Base-by-base conservation (phyloP, 768 basidiomycete species). In the Trametes punicea region DNA sequence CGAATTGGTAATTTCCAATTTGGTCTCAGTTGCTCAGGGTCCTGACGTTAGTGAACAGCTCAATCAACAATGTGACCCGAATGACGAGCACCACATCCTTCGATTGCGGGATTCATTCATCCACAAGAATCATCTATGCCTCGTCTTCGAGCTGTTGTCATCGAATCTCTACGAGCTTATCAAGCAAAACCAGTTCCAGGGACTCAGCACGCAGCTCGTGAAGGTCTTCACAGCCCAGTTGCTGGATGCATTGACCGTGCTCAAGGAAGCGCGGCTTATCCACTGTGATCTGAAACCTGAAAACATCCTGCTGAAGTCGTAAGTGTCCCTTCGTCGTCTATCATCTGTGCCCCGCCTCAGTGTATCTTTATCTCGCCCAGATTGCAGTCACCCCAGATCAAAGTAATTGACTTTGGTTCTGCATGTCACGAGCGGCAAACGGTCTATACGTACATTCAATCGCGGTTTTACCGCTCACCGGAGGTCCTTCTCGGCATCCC, bases 391-490 rank as follows among this genome's bases (percentile, higher is more conserved):
- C 96, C 96, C 2, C 88, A 93, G 72, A 98, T 98, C 77, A 98
- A 98, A 74, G 90, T 99, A 49, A 98, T 99, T 68, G 96, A 98
- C 75, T 98, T 98, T 74, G 97, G 97, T 38, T 98, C 95, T 4
- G 94, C 97, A 16, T 99, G 97, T 69, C 95, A 98, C 69, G 97
- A 98, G 74, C 87, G 92, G 65, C 95, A 98, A 73, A 99, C 96
- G n/a, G 94, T 98, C 39, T 99, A 99, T 71, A 99, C 97, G 3
- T 99, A 99, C 74, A 98, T 99, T 69, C 97, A 99, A 69, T 98
- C 95, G 8, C 83, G 97, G 46, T 99, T 99, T 76, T 99, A 99
- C 70, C 90, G 97, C 40, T 96, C 93, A 2, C 97, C 97, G 11
- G 97, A 99, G 74, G 97, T 99, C 16, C 79, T 99, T 26, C 78